Percentiles rank a stretch among this genome's conserved stretches.
phyloP scores from a whole-genome alignment of 495 filamentous ascomycete species.

The Parachaetomium inaequale region DNA sequence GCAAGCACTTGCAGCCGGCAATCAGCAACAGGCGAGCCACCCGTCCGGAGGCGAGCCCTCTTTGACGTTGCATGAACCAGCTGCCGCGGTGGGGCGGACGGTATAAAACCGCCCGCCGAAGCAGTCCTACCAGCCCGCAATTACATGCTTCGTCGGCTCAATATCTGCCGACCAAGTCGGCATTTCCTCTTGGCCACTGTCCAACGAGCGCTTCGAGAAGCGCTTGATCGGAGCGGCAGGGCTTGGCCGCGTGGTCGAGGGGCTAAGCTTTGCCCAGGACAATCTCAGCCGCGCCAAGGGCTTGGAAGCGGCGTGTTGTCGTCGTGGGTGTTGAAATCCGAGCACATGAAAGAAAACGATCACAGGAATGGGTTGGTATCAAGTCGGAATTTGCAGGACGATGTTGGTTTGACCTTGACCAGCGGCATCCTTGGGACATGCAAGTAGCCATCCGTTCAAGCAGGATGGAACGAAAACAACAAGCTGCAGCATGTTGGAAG shows the following conservation, averaged over 20 bases:
- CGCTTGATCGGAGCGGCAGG: not conserved
- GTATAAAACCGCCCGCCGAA: not conserved
- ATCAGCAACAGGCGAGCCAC: not conserved
- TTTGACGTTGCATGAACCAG: not conserved
- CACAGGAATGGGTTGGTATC: not conserved
- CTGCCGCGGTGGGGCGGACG: conserved; percentile 5
- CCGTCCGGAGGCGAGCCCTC: no score
- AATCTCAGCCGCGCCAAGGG: conserved; percentile 1
- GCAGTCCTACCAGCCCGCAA: not conserved
- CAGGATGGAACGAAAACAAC: not conserved
- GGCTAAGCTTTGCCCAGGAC: conserved; percentile 10
- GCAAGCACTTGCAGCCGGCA: not conserved
- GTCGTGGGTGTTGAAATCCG: not conserved
- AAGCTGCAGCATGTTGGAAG: not conserved
- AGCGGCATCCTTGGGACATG: not conserved
- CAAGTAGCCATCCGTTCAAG: not conserved
- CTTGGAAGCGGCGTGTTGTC: not conserved
- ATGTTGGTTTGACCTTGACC: no score
- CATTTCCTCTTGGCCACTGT: not conserved
- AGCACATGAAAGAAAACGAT: not conserved
- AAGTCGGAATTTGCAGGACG: no score
- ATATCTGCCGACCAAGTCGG: not conserved
- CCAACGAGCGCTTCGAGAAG: not conserved
- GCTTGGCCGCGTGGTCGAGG: no score
- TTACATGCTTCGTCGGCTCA: not conserved